Evolutionary conservation across 129 eudicot genomes (phyloP).

Genomic region (Silybum marianum): DNA sequence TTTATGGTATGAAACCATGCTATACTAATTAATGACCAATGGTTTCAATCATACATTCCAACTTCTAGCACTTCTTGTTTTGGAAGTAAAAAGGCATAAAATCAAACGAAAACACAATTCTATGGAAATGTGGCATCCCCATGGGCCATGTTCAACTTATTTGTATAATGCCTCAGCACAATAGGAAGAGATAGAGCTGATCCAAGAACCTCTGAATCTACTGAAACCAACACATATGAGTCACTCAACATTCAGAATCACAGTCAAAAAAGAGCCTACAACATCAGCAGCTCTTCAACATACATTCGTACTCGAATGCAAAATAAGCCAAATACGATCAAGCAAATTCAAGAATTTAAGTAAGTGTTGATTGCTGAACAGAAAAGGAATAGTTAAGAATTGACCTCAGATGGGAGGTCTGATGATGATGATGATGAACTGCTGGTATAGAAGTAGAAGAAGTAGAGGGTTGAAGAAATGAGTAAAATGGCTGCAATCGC

Average conservation of each 20-base stretch:
- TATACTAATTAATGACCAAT: neutral
- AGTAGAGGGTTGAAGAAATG: conserved; percentile 60
- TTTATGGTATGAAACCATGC: neutral
- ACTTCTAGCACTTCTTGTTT: neutral
- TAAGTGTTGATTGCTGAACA: neutral
- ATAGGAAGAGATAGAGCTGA: neutral
- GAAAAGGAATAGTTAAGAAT: neutral
- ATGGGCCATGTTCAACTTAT: conserved; percentile 1
- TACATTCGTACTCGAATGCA: neutral
- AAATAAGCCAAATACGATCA: neutral
- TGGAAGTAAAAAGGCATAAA: neutral
- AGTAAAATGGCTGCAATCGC: conserved; percentile 57
- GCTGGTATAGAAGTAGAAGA: conserved; percentile 39
- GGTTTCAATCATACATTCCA: neutral
- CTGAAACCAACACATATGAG: neutral
- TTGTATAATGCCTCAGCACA: neutral
- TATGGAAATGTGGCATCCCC: neutral
- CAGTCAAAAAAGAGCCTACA: neutral
- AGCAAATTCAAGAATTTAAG: conserved; percentile 11
- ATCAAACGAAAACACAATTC: neutral
- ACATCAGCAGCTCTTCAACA: neutral
- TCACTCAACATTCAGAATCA: conserved; percentile 7
- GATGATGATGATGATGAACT: conserved; percentile 24
- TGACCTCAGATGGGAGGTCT: conserved; percentile 57
- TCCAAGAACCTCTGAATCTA: conserved; percentile 15